Base-by-base conservation (phyloP, 805 yeast species). In the Cyberlindnera mycetangii region DNA sequence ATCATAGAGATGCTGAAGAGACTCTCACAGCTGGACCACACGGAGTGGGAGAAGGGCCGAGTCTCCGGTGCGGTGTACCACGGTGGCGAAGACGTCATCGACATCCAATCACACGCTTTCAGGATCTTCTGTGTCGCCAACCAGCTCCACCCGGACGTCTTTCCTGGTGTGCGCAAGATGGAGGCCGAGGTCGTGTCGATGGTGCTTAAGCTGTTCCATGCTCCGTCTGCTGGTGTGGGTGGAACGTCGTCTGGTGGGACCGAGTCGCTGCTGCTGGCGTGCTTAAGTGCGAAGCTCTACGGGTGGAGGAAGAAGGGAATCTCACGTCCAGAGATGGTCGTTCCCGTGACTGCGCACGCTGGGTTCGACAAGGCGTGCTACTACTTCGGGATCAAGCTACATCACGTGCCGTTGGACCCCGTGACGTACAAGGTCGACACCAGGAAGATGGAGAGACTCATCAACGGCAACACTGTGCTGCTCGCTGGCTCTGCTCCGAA, bases 41-140 rank as follows among this genome's bases (percentile, higher is more conserved):
- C 88, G 1, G 83, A 81, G 44, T 92, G 97, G 97, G 75, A 82
- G 59, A 71, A 73, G 33, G 99, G 99, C 5, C 75, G 80, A 53
- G 85, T 92, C 4, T 85, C 95, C 15, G 99, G 99, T 6, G 98
- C 97, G 0, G 97, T 92, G 10, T 92, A 92, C 58, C 98, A 93
- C 57, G 97, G 98, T 24, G 97, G 97, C 12, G 69, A 74, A n/a
- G 87, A 85, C 25, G 66, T 92, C 42, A 71, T 85, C 31, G 68
- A 74, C 31, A 69, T 93, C 30, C 98, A 93, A 65, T 68, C 93
- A 8, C 65, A 75, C 44, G 93, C 96, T 0, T 90, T 79, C 62
- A 76, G 79, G 42, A 75, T 76, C 58, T 90, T 78, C 63, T 79
- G 93, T 6, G 89, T 90, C 19, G 89, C 97, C 2, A 92, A 93